These are phyloP conservation scores for Torulaspora pretoriensis DNA, from an alignment of 1,139 yeast genomes.

Conservation along the genomic window DNA sequence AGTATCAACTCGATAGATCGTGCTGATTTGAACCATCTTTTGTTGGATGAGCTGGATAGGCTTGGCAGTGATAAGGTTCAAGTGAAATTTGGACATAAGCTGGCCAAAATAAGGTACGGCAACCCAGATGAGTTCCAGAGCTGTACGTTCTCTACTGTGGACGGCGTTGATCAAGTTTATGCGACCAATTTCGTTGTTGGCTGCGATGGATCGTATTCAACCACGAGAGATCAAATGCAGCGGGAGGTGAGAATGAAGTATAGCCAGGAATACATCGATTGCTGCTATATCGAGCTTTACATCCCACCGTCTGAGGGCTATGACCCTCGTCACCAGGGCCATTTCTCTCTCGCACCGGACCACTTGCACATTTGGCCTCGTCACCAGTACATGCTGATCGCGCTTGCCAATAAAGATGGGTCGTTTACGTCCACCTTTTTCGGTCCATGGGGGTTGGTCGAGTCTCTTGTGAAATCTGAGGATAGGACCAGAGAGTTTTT, in stretches of 20 bases:
- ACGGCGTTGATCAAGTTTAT: constrained; percentile 16
- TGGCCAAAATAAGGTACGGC: constrained; percentile 41
- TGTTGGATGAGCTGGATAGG: constrained; percentile 49
- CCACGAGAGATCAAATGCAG: constrained; percentile 67
- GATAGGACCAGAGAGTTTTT: constrained; percentile 54
- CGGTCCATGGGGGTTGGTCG: constrained; percentile 73
- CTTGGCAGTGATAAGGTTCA: constrained; percentile 38
- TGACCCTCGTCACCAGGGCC: constrained; percentile 19
- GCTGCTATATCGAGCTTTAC: constrained; percentile 74
- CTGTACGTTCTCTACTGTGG: constrained; percentile 31
- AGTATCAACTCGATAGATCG: constrained; percentile 83
- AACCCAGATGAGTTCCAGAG: constrained; percentile 22
- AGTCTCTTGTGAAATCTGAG: constrained; percentile 42
- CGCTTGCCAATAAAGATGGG: constrained; percentile 78
- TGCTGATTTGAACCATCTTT: constrained; percentile 56
- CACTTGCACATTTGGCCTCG: constrained; percentile 95
- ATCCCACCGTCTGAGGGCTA: constrained; percentile 53
- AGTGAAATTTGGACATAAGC: constrained; percentile 55
- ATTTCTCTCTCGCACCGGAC: constrained; percentile 59
- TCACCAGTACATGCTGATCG: constrained; percentile 79
- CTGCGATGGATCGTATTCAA: constrained; percentile 83
- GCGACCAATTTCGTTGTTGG: constrained; percentile 64
- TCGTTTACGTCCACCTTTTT: constrained; percentile 88
- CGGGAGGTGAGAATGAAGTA: constrained; percentile 64
- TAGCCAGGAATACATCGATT: constrained; percentile 74